Evolutionary conservation across 2,329 filamentous ascomycete genomes (phyloP).

Genomic region (Basipetospora chlamydospora): DNA sequence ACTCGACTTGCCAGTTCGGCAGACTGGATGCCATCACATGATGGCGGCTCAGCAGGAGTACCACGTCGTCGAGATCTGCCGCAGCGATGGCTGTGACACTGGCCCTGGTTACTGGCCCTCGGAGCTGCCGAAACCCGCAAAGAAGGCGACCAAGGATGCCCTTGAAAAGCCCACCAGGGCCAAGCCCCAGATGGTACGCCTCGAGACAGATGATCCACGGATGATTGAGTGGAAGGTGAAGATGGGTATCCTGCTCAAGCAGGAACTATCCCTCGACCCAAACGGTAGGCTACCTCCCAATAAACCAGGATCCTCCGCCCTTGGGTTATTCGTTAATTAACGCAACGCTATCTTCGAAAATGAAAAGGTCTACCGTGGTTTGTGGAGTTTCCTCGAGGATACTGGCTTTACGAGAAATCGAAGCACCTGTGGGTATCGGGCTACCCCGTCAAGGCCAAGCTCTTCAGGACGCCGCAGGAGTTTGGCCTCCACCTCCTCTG

Average conservation of each 20-base stretch:
- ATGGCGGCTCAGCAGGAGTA: constrained; percentile 2
- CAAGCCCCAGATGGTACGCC: constrained; percentile 27
- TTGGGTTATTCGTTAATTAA: too few species aligned
- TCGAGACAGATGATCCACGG: constrained; percentile 27
- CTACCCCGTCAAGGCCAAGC: constrained; percentile 30
- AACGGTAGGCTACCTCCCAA: constrained; percentile 23
- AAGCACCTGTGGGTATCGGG: constrained; percentile 35
- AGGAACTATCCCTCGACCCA: constrained; percentile 25
- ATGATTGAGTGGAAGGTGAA: constrained; percentile 31
- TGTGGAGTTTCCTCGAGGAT: constrained; percentile 27
- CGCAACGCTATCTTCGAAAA: too few species aligned
- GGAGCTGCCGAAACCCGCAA: constrained; percentile 14
- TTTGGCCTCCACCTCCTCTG: constrained; percentile 37
- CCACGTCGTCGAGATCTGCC: constrained; percentile 16
- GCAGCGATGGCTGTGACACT: constrained; percentile 30
- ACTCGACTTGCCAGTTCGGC: too few species aligned
- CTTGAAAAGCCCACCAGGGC: constrained; percentile 21
- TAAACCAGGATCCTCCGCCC: too few species aligned
- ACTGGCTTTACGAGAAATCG: constrained; percentile 32
- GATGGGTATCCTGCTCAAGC: constrained; percentile 28
- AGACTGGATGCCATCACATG: too few species aligned
- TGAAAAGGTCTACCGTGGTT: constrained; percentile 31
- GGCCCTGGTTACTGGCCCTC: constrained; percentile 30
- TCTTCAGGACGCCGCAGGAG: constrained; percentile 38
- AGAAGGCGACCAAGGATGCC: constrained; percentile 22